Base-by-base conservation (phyloP, 2,329 filamentous ascomycete species). In the Metarhizium anisopliae region DNA sequence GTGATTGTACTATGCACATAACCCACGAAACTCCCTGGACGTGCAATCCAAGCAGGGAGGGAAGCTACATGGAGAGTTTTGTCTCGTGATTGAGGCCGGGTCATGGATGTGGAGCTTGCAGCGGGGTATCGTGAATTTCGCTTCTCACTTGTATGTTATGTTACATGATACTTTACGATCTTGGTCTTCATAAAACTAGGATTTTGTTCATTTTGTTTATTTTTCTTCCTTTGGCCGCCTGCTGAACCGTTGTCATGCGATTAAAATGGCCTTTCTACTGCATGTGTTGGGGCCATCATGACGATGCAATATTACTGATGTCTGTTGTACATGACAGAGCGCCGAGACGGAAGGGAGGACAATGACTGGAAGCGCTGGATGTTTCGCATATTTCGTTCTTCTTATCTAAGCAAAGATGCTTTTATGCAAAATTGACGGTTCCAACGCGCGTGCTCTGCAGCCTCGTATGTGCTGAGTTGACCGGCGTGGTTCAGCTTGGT, bases 91-190 rank as follows among this genome's bases (percentile, higher is more conserved):
- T 36, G 20, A 51, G 13, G 38, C n/a, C 30, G 32, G 16, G 43
- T 57, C n/a, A 25, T 51, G 45, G 43, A 59, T 59, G 51, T 47
- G 51, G 32, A 38, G 47, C 50, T 52, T 6, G 51, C 38, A 53
- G 13, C 45, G 18, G 47, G 38, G 40, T 50, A 47, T 47, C 7
- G 29, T 55, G 13, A 51, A 54, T 63, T 69, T 68, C 64, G 59
- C 64, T 70, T 69, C 64, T 69, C 61, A 61, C 58, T 60, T 71
- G 68, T 70, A 72, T 62, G 62, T 68, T 70, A 66, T 64, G 65
- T 60, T 59, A 63, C 56, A 61, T 56, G 66, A 62, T 66, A 68
- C 62, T 62, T 65, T 60, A 66, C 66, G 63, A 70, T 66, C 60
- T 64, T 67, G 42, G 53, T 63, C 63, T 64, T 61, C 56, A n/a